These are phyloP conservation scores for Xylaria flabelliformis DNA, from an alignment of 495 filamentous ascomycete genomes.

Conservation along the genomic window DNA sequence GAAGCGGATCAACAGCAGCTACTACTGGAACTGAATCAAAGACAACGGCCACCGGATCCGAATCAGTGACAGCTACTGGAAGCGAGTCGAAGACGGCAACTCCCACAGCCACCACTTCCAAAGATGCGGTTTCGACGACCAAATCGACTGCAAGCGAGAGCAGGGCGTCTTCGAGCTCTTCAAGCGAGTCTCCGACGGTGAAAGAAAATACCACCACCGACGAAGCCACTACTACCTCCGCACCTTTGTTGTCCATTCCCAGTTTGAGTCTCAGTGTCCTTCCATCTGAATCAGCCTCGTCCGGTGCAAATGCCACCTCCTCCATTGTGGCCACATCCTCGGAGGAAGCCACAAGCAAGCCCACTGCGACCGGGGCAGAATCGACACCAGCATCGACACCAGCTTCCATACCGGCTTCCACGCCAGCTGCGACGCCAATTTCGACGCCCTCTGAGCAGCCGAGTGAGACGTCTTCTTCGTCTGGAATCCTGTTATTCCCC, in stretches of 20 bases:
- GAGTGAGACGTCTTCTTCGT: slow-evolving; percentile 32
- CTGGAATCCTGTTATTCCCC: slow-evolving; percentile 44
- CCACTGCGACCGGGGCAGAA: slow-evolving; percentile 27
- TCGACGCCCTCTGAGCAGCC: slow-evolving; percentile 20
- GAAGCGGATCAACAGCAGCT: slow-evolving; percentile 27
- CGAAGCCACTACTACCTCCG: slow-evolving; percentile 15
- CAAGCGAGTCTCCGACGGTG: slow-evolving; percentile 2
- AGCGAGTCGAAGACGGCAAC: slow-evolving; percentile 18
- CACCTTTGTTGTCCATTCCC: slow-evolving; percentile 34
- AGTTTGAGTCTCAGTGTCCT: slow-evolving; percentile 32
- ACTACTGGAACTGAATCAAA: slow-evolving; percentile 15
- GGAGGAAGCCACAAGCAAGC: slow-evolving; percentile 27
- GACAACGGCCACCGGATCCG: slow-evolving; percentile 19
- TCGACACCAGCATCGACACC: slow-evolving; percentile 19
- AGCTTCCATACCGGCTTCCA: slow-evolving; percentile 26
- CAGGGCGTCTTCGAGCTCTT: background rate
- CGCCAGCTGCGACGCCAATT: slow-evolving; percentile 25
- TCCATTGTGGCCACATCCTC: slow-evolving; percentile 21
- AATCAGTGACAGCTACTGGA: slow-evolving; percentile 22
- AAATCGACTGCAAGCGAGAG: slow-evolving; percentile 10
- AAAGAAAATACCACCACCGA: slow-evolving; percentile 25
- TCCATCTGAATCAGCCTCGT: slow-evolving; percentile 9
- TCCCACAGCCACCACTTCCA: background rate
- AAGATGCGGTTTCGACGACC: slow-evolving; percentile 11
- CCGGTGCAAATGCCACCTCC: slow-evolving; percentile 23